Evolutionary conservation across 1,284 basidiomycete species (phyloP).

Genomic region (Coniophora puteana): DNA sequence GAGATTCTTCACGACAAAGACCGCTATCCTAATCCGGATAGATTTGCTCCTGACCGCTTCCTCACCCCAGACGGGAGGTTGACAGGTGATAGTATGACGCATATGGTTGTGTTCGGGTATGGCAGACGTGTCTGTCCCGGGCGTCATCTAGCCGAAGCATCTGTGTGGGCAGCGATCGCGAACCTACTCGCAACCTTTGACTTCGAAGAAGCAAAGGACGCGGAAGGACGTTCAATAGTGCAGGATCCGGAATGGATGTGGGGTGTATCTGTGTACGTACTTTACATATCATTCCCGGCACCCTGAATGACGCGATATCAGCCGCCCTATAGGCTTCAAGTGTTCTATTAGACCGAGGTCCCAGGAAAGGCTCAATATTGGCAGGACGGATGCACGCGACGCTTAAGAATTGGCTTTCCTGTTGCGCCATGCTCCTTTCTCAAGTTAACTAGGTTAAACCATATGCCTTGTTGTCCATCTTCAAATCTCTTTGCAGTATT

Average conservation of each 20-base stretch:
- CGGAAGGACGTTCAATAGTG: no score
- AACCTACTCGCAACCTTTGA: not conserved
- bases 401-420: no score
- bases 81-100: conserved; percentile 31
- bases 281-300: no score
- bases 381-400: no score
- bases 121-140: conserved; percentile 27
- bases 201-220: conserved; percentile 1
- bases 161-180: not conserved
- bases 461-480: no score
- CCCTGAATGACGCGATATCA: not conserved
- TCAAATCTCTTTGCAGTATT: no score
- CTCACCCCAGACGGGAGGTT: conserved; percentile 12
- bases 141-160: not conserved
- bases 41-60: conserved; percentile 42
- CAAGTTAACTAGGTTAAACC: no score
- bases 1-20: conserved; percentile 37
- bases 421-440: no score
- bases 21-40: conserved; percentile 34
- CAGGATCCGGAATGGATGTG: no score
- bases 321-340: not conserved
- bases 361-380: no score
- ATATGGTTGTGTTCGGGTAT: conserved; percentile 37
- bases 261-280: no score
- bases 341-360: not conserved